Evolutionary conservation across 768 basidiomycete species (phyloP), one percentile per base, ranked within the genome.

Genomic region (Lactarius quietus): DNA sequence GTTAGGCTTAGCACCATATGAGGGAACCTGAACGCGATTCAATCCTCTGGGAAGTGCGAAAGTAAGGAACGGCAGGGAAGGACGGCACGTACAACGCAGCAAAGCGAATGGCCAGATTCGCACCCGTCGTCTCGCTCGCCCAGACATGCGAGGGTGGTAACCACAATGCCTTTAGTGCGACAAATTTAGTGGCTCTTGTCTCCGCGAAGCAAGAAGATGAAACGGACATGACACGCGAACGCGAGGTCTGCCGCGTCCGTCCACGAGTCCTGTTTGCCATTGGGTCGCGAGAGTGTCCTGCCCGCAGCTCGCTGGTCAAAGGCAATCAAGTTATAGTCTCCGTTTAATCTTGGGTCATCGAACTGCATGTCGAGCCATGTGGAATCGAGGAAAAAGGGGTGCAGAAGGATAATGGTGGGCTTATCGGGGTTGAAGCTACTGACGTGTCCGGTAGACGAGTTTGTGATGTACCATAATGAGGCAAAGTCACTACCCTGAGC

Each of bases 191-290:
- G 29, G 33, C 23, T 5, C 17, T 17, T 12, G 45, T 12, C 29
- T 43, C 15, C 35, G 52, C 10, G 53, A 33, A 33, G 17, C 35
- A 23, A n/a, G 33, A 45, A 33, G 17, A 53, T 3, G 26, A 5
- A 35, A 64, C 70, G 43, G 54, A 71, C 70, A 56, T 65, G 56
- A 45, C 64, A 67, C 26, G 70, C 70, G 26, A 72, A 66, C 20
- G 73, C 73, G 23, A 74, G 41, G 57, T 74, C 72, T 18, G 73
- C 73, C 15, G 73, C 73, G 60, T 74, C 69, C 45, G 73, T 70
- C 69, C 73, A 74, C 1, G 70, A 45, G 53, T 74, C 73, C 38
- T 72, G 72, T 41, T 55, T 65, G n/a, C 67, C 72, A 57, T 63
- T 67, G 9, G 58, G 68, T 3, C 68, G 61, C n/a, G 65, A 63